Evolutionary conservation across 208 protist species (phyloP).

Genomic region (Acanthamoeba lenticulata): DNA sequence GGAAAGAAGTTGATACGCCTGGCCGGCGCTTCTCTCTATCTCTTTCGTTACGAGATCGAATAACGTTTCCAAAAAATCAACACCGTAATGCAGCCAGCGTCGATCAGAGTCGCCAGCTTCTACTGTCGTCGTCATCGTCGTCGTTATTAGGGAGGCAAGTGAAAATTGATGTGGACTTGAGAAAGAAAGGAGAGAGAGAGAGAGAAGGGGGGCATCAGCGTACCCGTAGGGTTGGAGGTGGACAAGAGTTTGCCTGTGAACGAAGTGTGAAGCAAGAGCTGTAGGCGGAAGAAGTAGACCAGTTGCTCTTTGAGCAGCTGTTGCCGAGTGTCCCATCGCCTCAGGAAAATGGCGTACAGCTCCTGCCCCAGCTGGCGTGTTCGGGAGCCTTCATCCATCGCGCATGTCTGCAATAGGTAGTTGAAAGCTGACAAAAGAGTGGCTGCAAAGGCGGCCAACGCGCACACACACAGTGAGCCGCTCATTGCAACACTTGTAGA

Average conservation of each 20-base stretch:
- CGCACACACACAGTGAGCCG: no score
- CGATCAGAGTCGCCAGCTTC: no score
- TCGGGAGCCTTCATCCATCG: neutral
- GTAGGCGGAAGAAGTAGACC: constrained; percentile 27
- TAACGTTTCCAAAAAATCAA: neutral
- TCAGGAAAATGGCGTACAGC: neutral
- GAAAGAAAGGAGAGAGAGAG: neutral
- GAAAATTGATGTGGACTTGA: no score
- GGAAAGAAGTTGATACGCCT: neutral
- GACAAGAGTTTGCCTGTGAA: constrained; percentile 6
- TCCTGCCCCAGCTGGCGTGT: neutral
- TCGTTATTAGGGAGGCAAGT: no score
- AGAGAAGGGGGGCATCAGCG: neutral
- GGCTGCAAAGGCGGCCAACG: neutral
- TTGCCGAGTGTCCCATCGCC: neutral
- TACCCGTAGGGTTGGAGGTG: neutral
- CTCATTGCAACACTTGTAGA: neutral
- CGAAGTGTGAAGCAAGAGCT: constrained; percentile 27
- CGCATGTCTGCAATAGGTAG: constrained; percentile 33
- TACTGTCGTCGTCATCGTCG: no score
- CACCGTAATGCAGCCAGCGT: neutral
- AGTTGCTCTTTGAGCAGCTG: constrained; percentile 40
- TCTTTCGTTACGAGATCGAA: neutral
- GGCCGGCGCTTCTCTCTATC: neutral
- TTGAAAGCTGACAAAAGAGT: constrained; percentile 13